Base-by-base conservation (phyloP, 192 early-diverging fungal species). In the Backusella morwellensis region DNA sequence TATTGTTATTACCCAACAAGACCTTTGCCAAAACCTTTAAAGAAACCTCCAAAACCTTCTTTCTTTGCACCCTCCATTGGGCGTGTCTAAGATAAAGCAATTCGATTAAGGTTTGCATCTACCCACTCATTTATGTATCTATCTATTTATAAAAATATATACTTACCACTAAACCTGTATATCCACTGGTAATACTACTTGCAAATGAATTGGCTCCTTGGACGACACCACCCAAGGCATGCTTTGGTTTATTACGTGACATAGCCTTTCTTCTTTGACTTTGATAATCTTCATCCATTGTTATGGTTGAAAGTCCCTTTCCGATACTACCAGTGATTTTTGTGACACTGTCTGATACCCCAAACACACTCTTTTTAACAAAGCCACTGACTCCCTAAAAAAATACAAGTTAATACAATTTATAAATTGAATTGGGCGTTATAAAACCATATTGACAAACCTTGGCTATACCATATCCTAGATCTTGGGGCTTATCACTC, bases 311-410 rank as follows among this genome's bases (percentile, higher is more conserved):
- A 35, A 99, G 82, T 47, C 97, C 98, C 88, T 99, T 99, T 78
- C 97, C 94, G 40, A 99, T 89, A 75, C 95, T 96, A 77, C 95
- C 98, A 9, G 98, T 95, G 72, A 99, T 91, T 83, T 97, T 98
- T 35, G 95, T 94, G 72, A 99, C 90, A 70, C 95, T 96, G 78
- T 98, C 97, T 5, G 96, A 91, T 68, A 98, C 90, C 6, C 98
- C 97, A 88, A 95, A 99, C 29, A 98, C 96, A 1, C 95, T 98
- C 85, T 99, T 99, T 59, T 94, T 95, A 54, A 95, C 83, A 75
- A 96, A 86, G 11, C 93, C 93, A 8, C 89, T 85, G 8, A 91
- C 88, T 3, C 95, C 93, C 89, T 92, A 68, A 74, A 67, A 59
- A 59, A 26, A 59, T 3, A 59, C 17, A 9, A 56, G 21, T 23